Conservation (phyloP, 1,139 yeast species). For the Saccharomyces hybrid region DNA sequence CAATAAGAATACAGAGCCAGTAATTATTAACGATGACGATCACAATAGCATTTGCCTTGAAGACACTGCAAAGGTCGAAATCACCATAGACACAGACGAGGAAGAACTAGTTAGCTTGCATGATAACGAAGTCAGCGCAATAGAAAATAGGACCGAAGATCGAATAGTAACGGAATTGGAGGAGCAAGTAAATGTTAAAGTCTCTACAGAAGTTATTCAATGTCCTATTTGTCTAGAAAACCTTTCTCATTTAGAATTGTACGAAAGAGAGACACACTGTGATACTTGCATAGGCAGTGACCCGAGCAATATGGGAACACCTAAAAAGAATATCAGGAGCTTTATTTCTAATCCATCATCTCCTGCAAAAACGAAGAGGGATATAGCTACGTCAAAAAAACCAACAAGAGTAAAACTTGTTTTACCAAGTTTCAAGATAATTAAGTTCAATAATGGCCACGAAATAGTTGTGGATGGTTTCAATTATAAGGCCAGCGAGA, state of each 20-base stretch:
- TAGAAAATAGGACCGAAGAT: background rate
- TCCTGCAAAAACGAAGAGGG: constrained; percentile 2
- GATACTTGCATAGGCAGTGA: constrained; percentile 41
- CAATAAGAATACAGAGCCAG: background rate
- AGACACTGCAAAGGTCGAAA: background rate
- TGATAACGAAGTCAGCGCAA: background rate
- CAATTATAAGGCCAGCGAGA: constrained; percentile 39
- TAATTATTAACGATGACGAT: background rate
- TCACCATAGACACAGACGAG: background rate
- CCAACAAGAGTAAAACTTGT: constrained; percentile 30
- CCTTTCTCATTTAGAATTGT: constrained; percentile 34
- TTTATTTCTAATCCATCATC: constrained; percentile 4
- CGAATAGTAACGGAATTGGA: background rate
- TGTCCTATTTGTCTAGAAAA: constrained; percentile 48
- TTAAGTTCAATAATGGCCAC: constrained; percentile 38
- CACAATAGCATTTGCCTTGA: background rate
- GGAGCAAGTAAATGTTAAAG: background rate
- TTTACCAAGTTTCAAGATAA: constrained; percentile 49
- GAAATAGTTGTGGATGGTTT: constrained; percentile 63
- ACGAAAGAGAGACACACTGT: constrained; percentile 49
- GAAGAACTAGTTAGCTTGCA: background rate
- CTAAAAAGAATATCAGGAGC: background rate
- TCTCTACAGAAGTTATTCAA: constrained; percentile 9
- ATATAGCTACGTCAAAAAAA: constrained; percentile 13
- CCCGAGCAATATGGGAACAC: constrained; percentile 6